Conservation (phyloP, 495 filamentous ascomycete species). For the Tuber magnatum region DNA sequence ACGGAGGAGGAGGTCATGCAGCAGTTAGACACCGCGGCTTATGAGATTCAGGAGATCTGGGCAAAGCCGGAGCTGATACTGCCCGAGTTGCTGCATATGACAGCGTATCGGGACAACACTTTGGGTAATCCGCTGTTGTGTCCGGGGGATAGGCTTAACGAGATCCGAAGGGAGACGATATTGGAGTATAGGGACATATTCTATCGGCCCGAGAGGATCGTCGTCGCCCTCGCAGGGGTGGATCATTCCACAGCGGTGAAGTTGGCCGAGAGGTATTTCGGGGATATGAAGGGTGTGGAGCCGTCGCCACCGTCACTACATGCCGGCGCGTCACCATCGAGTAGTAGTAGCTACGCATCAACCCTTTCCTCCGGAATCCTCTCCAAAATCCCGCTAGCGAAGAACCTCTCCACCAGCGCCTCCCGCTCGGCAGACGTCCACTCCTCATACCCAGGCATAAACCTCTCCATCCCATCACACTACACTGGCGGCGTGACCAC, state of each 20-base stretch:
- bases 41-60: conserved; percentile 98
- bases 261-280: conserved; percentile 77
- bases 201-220: conserved; percentile 80
- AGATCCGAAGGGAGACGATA: conserved; percentile 69
- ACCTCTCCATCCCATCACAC: conserved; percentile 49
- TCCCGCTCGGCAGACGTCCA: conserved; percentile 54
- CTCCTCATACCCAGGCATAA: conserved; percentile 19
- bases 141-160: conserved; percentile 68
- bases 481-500: conserved; percentile 92
- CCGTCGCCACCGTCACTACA: conserved; percentile 43
- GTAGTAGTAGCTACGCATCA: conserved; percentile 11
- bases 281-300: conserved; percentile 64
- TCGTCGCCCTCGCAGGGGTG: conserved; percentile 91
- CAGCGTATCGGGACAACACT: conserved; percentile 91
- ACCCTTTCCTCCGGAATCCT: conserved; percentile 52
- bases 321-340: conserved; percentile 42
- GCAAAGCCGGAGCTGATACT: conserved; percentile 92
- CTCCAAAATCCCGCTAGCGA: conserved; percentile 86
- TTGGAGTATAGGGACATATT: conserved; percentile 75
- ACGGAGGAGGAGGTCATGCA: conserved; percentile 82
- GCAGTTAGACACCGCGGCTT: conserved; percentile 83
- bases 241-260: conserved; percentile 70
- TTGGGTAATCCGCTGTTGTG: conserved; percentile 89
- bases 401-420: conserved; percentile 72
- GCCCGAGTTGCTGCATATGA: conserved; percentile 89